Base-by-base conservation (phyloP, 441 rosid species). In the Jatropha podagrica region DNA sequence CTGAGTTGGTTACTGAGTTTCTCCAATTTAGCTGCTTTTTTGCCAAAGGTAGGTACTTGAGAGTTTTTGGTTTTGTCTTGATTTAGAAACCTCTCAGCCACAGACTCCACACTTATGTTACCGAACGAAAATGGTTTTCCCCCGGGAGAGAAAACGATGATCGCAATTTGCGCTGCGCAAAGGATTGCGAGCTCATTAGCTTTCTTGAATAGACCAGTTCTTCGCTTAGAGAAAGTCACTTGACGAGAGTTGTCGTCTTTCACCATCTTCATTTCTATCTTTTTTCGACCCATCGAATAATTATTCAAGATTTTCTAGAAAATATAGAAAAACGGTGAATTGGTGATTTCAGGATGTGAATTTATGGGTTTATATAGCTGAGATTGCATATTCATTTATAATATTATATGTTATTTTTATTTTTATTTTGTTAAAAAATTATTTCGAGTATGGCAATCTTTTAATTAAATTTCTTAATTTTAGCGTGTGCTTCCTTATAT, bases 211-310 rank as follows among this genome's bases (percentile, higher is more conserved):
- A 86, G 79, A 0, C 90, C 88, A 1, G 85, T 59, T 0, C 85
- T 77, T 0, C 91, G 84, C 71, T 88, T 88, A 0, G 89, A 88
- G 85, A 86, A 86, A 1, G 92, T 86, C 18, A 88, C 92, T 58
- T 88, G 85, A 18, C 81, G 81, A 49, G 83, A 71, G 48, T 46
- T 80, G 41, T 75, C 81, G 67, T 85, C 80, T 3, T 78, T 74
- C 52, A 85, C 87, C 78, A 75, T 85, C n/a, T 78, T 76, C 46
- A 85, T 85, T 37, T 75, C 73, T 11, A 86, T 80, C 82, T 84
- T 88, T 56, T 78, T 83, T 41, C 92, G 75, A 17, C 92, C 90
- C 74, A 77, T 40, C 63, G 12, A 13, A 27, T 26, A 4, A 14
- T 7, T 54, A 14, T 7, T 54, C 23, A 7, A 52, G 18, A 55